Conservation (phyloP, 2,329 filamentous ascomycete species). For the Paecilomyces formosus region DNA sequence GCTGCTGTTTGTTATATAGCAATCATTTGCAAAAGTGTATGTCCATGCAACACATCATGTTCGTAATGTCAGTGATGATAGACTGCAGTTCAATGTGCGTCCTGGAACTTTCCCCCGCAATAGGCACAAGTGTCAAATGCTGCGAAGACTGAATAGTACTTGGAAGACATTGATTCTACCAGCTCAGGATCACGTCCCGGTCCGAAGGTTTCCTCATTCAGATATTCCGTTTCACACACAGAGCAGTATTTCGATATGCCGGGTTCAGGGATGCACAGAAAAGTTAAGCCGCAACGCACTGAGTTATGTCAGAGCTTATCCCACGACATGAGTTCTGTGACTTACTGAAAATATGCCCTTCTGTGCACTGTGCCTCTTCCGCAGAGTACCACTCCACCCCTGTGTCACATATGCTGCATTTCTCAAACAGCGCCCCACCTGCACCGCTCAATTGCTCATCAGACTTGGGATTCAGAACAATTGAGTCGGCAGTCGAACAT, state of each 20-base stretch:
- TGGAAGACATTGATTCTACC: neutral
- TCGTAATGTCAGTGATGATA: neutral
- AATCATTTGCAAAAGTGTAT: neutral
- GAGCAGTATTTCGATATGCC: slow-evolving; percentile 47
- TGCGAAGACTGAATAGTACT: slow-evolving; percentile 18
- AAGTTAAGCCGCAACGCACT: slow-evolving; percentile 49
- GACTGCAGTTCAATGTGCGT: neutral
- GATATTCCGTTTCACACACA: slow-evolving; percentile 43
- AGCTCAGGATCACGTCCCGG: slow-evolving; percentile 1
- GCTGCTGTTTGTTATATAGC: neutral
- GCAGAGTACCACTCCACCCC: slow-evolving; percentile 42
- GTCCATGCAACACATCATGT: neutral
- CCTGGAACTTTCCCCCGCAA: slow-evolving; percentile 27
- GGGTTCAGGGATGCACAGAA: slow-evolving; percentile 48
- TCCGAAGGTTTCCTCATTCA: slow-evolving; percentile 36
- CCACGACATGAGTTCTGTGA: slow-evolving; percentile 1
- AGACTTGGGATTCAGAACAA: slow-evolving; percentile 16
- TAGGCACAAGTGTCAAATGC: slow-evolving; percentile 28
- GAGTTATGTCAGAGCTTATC: slow-evolving; percentile 4
- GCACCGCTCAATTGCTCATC: slow-evolving; percentile 12
- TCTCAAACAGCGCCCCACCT: slow-evolving; percentile 31
- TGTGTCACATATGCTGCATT: slow-evolving; percentile 46
- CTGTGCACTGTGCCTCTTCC: slow-evolving; percentile 39
- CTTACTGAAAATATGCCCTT: slow-evolving; percentile 47
- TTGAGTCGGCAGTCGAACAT: slow-evolving; percentile 8